Conservation (phyloP, 2,329 filamentous ascomycete species). For the Teratosphaeriaceae sp. region DNA sequence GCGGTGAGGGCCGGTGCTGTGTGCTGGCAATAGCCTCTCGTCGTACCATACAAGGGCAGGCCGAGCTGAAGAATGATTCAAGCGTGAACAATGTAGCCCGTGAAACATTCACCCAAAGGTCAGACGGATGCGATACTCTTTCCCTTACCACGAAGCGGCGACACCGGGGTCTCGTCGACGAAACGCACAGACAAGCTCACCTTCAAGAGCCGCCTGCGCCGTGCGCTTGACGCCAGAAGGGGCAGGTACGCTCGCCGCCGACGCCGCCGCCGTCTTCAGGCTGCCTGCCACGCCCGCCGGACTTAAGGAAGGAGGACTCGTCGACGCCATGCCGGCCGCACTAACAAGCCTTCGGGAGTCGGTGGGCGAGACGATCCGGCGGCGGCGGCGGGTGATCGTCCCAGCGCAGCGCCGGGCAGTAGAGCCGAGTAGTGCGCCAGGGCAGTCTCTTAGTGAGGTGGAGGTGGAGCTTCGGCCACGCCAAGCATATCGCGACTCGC, state of each 20-base stretch:
- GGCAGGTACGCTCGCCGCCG: conserved; percentile 9
- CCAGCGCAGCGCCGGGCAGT: not conserved
- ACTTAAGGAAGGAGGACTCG: conserved; percentile 33
- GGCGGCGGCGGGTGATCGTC: not conserved
- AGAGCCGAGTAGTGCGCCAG: not conserved
- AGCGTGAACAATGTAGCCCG: no score
- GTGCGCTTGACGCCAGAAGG: conserved; percentile 28
- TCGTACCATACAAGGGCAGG: no score
- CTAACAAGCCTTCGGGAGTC: not conserved
- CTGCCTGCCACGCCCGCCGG: conserved; percentile 11
- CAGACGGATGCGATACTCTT: no score
- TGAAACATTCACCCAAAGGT: no score
- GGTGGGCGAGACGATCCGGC: not conserved
- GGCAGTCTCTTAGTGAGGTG: no score
- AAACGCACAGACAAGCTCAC: conserved; percentile 16
- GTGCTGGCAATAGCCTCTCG: no score
- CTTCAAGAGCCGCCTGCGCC: conserved; percentile 35
- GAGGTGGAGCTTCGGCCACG: not conserved
- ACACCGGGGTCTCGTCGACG: not conserved
- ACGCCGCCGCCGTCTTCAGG: conserved; percentile 3
- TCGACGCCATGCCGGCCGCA: conserved; percentile 8
- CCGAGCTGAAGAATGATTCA: no score
- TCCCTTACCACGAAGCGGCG: not conserved
- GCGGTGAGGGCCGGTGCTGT: no score
- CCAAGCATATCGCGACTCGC: no score